These are phyloP conservation scores for Apiospora saccharicola DNA, from an alignment of 2,329 filamentous ascomycete species.

Conservation along the genomic window DNA sequence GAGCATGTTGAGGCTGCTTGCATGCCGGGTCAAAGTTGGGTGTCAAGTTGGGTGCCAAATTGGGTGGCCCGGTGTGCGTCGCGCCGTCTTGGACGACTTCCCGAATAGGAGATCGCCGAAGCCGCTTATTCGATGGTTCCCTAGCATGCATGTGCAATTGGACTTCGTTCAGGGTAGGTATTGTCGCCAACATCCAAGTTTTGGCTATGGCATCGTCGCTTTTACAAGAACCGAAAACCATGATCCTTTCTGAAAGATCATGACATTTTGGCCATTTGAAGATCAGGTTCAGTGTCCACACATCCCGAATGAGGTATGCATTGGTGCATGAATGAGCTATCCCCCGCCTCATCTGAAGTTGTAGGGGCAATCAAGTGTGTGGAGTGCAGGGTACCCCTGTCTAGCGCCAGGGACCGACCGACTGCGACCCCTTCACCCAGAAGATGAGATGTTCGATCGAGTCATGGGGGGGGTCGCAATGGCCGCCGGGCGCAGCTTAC, in stretches of 20 bases:
- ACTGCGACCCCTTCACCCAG: neutral
- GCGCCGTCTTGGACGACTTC: slow-evolving; percentile 11
- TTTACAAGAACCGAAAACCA: neutral
- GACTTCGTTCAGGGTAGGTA: neutral
- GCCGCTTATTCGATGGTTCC: slow-evolving; percentile 3
- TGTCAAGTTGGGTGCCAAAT: neutral
- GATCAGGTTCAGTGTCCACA: neutral
- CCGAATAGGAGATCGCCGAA: slow-evolving; percentile 7
- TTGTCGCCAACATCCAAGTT: neutral
- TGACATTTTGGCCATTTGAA: neutral
- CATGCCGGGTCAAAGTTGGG: neutral
- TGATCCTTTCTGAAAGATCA: neutral
- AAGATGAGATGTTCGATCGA: slow-evolving; percentile 6
- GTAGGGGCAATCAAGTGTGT: neutral
- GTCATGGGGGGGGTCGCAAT: neutral
- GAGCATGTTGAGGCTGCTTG: neutral
- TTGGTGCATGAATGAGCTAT: neutral
- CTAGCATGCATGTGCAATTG: slow-evolving; percentile 1
- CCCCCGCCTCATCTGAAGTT: slow-evolving; percentile 10
- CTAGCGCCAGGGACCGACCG: neutral
- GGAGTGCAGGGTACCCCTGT: slow-evolving; percentile 10
- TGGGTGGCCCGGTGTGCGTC: neutral
- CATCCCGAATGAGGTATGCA: neutral
- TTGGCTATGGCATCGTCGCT: neutral
- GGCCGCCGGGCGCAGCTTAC: neutral